These are phyloP conservation scores for Lentinula detonsa DNA, from an alignment of 768 basidiomycete species.

Conservation along the genomic window DNA sequence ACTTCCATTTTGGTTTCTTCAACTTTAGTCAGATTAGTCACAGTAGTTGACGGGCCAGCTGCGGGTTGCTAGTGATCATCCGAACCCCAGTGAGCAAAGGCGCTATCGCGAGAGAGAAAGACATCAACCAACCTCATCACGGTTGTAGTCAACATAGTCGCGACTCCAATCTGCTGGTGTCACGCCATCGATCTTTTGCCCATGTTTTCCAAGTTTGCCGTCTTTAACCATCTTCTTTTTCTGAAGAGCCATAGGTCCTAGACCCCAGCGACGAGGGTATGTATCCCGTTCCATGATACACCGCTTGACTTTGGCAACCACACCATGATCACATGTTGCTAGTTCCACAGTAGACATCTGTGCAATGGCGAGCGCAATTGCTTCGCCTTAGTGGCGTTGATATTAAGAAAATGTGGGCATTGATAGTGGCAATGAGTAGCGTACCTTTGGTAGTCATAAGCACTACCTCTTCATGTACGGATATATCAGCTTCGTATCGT, in stretches of 20 bases:
- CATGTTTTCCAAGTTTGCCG: slow-evolving; percentile 95
- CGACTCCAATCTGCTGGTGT: slow-evolving; percentile 90
- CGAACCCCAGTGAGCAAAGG: slow-evolving; percentile 6
- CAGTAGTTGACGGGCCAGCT: slow-evolving; percentile 28
- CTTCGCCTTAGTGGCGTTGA: slow-evolving; percentile 50
- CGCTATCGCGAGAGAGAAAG: background rate
- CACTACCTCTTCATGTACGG: slow-evolving; percentile 92
- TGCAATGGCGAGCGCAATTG: slow-evolving; percentile 89
- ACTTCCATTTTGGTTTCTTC: slow-evolving; percentile 8
- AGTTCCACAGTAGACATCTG: slow-evolving; percentile 99
- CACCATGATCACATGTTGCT: slow-evolving; percentile 96
- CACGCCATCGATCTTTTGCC: slow-evolving; percentile 78
- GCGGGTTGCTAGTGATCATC: slow-evolving; percentile 26
- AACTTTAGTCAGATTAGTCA: slow-evolving; percentile 16
- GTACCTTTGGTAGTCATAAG: slow-evolving; percentile 97
- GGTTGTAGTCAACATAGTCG: slow-evolving; percentile 91
- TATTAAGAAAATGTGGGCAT: background rate
- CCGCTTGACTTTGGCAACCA: slow-evolving; percentile 97
- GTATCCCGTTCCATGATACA: slow-evolving; percentile 99
- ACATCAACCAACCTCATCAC: slow-evolving; percentile 37
- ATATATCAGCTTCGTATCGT: slow-evolving; percentile 93
- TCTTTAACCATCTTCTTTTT: slow-evolving; percentile 99
- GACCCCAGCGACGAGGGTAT: slow-evolving; percentile 96
- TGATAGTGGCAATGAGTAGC: background rate
- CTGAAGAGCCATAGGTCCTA: slow-evolving; percentile 93